Base-by-base conservation (phyloP, 148 eudicot species). In the Dysphania ambrosioides region DNA sequence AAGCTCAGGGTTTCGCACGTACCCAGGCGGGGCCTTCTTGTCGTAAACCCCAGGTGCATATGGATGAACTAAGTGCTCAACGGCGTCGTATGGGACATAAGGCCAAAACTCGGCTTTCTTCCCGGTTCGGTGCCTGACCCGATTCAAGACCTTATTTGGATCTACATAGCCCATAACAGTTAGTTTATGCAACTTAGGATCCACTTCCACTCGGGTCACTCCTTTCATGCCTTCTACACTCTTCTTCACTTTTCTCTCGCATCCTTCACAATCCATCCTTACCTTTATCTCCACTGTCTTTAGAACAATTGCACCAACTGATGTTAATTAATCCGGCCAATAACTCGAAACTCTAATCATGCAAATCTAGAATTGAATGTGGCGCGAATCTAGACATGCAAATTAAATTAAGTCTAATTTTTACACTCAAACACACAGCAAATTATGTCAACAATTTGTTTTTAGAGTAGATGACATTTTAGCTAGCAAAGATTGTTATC, bases 181-280 rank as follows among this genome's bases (percentile, higher is more conserved):
- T 3, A 88, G 84, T 76, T 83, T 88, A 70, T 70, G 64, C 26
- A 77, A 82, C 40, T 88, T 88, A 10, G 82, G 86, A 41, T 83
- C 77, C 47, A 86, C 81, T 9, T 81, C 83, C 2, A 86, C 81
- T 62, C 35, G 19, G 44, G 85, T 83, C 44, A 86, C 92, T 2
- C 92, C 92, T 73, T 86, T 86, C 92, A 88, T 88, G 6, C 92
- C 89, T 68, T 83, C 70, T 29, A 86, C 92, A 0, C 86, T 79
- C 36, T 88, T 86, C 71, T 74, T 78, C 61, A 88, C 89, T 35
- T 34, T 82, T 79, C 84, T 83, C 70, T 82, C 89, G 56, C 91
- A 88, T 42, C 89, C 91, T 61, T 88, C 85, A 44, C 92, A 88
- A 53, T 88, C 89, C 77, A 86, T 88, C 42, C 77, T 86, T 47